Evolutionary conservation across 164 flowering plant genomes (phyloP).

Genomic region (Kalanchoe fedtschenkoi): DNA sequence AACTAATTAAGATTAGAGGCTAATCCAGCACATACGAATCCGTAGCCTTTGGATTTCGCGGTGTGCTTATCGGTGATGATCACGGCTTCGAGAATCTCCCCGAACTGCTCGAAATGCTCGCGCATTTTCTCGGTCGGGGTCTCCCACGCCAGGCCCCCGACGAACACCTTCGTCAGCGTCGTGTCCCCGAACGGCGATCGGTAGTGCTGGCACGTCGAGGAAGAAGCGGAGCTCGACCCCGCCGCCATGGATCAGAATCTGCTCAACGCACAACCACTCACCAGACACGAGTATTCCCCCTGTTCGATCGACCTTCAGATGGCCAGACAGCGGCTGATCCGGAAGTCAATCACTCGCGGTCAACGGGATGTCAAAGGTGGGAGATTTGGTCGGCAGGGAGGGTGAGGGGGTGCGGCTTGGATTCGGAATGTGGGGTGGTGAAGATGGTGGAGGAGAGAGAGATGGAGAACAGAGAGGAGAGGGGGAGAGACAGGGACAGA

Average conservation of each 20-base stretch:
- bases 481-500: background rate
- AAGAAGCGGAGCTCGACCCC: background rate
- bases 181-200: constrained; percentile 90
- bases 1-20: background rate
- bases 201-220: constrained; percentile 53
- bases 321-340: too few species aligned
- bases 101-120: constrained; percentile 72
- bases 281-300: too few species aligned
- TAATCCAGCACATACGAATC: constrained; percentile 51
- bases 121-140: constrained; percentile 76
- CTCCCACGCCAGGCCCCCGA: constrained; percentile 96
- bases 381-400: background rate
- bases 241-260: background rate
- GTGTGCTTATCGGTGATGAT: constrained; percentile 73
- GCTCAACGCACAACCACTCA: background rate
- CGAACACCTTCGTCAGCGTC: constrained; percentile 78
- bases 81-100: constrained; percentile 91
- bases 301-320: too few species aligned
- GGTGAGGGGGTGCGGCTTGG: background rate
- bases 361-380: constrained; percentile 3
- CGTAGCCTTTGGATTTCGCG: constrained; percentile 87
- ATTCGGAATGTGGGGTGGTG: background rate
- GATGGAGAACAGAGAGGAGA: too few species aligned
- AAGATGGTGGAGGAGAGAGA: background rate
- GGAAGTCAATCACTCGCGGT: too few species aligned